Evolutionary conservation across 2,329 filamentous ascomycete species (phyloP), one percentile per base, ranked within the genome.

Genomic region (Talaromyces albobiverticillius): DNA sequence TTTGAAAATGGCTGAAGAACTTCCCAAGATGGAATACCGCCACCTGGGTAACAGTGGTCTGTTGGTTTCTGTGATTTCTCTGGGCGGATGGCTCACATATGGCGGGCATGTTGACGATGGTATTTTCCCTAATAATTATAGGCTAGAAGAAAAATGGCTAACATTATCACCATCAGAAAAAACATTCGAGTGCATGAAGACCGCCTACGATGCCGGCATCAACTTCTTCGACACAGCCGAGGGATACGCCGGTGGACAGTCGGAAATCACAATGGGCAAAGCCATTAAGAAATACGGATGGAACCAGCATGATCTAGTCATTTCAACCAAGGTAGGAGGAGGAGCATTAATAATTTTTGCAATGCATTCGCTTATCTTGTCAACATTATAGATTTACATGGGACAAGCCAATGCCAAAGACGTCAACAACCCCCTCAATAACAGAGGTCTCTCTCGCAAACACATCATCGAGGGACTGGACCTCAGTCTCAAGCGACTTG

Each of bases 21-120:
- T 57, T 14, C 55, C 55, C 16, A 41, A 46, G 23, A 88, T 88
- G 86, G 78, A 86, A 64, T 89, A 89, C 71, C 84, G 87, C 61
- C 84, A 83, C 71, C 79, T 90, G 7, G 87, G 88, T 64, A 81
- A 81, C 36, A 87, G 85, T 14, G 87, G 88, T 51, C 79, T 91
- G 16, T 84, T 90, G 68, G 86, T 91, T 31, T 90, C 87, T 25
- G 80, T 84, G 43, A 86, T 91, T 58, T 86, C 85, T 2, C 77
- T 91, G 2, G 88, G 75, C 29, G 73, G 72, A 53, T 75, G 71
- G 72, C 63, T 91, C 50, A 90, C 88, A 1, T 90, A 89, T 60
- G 88, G 88, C 51, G 87, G 86, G 16, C 85, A 89, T 61, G 84
- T 89, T 26, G 83, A 85, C 53, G 81, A 84, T 65, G 82, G 84